Conservation (phyloP, 2,329 filamentous ascomycete genomes). For the Microsporum canis region DNA sequence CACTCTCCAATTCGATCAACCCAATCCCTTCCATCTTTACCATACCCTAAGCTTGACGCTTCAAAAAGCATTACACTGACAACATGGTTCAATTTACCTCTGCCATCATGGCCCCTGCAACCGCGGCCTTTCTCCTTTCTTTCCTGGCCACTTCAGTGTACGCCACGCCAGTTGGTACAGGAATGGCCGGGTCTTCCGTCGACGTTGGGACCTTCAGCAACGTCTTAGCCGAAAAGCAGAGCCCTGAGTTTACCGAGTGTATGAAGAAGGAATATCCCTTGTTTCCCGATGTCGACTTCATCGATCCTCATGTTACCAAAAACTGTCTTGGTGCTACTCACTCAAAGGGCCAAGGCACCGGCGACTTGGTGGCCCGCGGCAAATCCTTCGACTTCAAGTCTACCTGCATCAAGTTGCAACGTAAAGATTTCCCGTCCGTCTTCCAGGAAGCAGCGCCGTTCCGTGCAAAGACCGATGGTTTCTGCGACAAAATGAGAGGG, state of each 20-base stretch:
- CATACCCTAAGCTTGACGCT: background rate
- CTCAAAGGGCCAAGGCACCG: background rate
- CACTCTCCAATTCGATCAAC: background rate
- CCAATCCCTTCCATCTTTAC: background rate
- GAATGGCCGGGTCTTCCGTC: background rate
- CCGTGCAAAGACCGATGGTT: background rate
- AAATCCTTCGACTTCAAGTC: background rate
- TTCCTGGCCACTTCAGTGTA: background rate
- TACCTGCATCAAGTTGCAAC: background rate
- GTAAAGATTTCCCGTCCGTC: background rate
- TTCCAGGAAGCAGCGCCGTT: slow-evolving; percentile 4
- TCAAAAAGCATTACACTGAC: background rate
- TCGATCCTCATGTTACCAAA: background rate
- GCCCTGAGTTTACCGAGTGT: background rate
- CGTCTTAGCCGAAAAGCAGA: background rate
- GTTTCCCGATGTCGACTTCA: background rate
- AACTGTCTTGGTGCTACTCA: background rate
- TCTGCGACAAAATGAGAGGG: slow-evolving; percentile 3
- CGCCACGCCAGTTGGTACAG: background rate
- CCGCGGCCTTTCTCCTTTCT: background rate
- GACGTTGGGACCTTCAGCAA: background rate
- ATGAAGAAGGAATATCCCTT: background rate
- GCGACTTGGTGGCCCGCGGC: background rate
- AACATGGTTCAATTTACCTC: background rate
- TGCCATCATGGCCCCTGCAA: background rate